Base-by-base conservation (phyloP, 1,284 basidiomycete genomes). In the Clitocybe nebularis region DNA sequence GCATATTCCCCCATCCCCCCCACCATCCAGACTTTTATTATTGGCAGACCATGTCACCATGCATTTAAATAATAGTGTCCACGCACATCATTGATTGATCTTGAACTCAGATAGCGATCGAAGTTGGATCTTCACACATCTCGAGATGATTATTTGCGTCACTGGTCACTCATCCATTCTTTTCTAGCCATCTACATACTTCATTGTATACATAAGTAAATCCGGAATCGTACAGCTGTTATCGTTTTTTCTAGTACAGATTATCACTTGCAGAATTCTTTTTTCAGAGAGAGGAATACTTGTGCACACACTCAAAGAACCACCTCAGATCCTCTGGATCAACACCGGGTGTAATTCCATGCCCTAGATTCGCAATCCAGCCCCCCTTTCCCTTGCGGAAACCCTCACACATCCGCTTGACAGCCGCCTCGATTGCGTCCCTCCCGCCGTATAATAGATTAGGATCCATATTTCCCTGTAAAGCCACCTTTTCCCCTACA, bases 401-500 rank as follows among this genome's bases (percentile, higher is more conserved):
- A 16, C 77, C 76, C 50, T 79, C 73, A 48, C 84, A 81, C 77
- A 95, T 88, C 53, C 85, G 74, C 68, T 90, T 83, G 28, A 97
- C 92, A 55, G 91, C 84, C 38, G 68, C 64, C 66, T 94, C 89
- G 56, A 99, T 97, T 5, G 93, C 92, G 14, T 87, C 85, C 49
- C 70, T 75, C 1, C 93, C 92, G 34, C 90, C 94, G 52, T 94
- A 93, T 35, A 99, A 71, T 32, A 93, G 72, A 39, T 78, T 79
- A 9, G 93, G 93, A 65, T 99, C 96, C 63, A 96, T 74, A 69
- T 99, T 99, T 10, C 96, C 96, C 63, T 99, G 96, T 35, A 99
- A 66, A 11, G 86, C 84, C 49, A 93, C 80, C 46, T 74, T 74
- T 37, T 69, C 69, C 2, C 76, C 77, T 14, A 84, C 81, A 22